These are phyloP conservation scores for Backusella australiensis DNA, from an alignment of 192 early-diverging fungal genomes.

Conservation along the genomic window DNA sequence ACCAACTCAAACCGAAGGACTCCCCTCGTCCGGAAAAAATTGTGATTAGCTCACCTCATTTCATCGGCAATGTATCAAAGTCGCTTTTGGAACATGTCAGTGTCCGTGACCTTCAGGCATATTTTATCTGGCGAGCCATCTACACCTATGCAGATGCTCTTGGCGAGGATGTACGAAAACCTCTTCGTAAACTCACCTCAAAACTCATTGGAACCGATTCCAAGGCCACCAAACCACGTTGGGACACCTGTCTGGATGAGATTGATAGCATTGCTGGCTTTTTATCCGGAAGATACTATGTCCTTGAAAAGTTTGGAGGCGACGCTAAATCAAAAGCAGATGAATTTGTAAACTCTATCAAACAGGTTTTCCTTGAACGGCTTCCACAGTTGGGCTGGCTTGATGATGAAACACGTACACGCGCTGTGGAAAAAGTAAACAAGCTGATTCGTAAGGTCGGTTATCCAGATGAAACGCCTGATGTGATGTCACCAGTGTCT, in stretches of 20 bases:
- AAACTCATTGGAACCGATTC: constrained; percentile 47
- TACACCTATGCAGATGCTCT: constrained; percentile 32
- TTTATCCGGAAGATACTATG: constrained; percentile 47
- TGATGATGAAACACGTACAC: constrained; percentile 39
- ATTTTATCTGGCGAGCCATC: constrained; percentile 53
- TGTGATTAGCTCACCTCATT: constrained; percentile 28
- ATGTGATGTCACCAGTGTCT: constrained; percentile 39
- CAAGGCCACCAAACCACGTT: constrained; percentile 41
- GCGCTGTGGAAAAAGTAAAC: constrained; percentile 40
- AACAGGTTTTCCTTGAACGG: constrained; percentile 33
- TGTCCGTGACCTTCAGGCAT: constrained; percentile 39
- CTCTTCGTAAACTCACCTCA: constrained; percentile 31
- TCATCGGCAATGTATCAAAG: constrained; percentile 30
- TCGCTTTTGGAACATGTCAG: constrained; percentile 38
- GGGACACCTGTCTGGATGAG: constrained; percentile 43
- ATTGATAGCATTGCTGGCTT: constrained; percentile 35
- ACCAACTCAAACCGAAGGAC: constrained; percentile 21
- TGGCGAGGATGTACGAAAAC: constrained; percentile 41
- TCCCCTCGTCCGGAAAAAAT: constrained; percentile 26
- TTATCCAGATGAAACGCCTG: constrained; percentile 35
- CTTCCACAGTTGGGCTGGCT: constrained; percentile 46
- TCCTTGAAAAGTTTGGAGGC: constrained; percentile 42
- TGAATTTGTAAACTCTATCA: constrained; percentile 42
- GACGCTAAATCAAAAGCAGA: constrained; percentile 49
- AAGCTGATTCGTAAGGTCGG: constrained; percentile 48